Percentiles rank a stretch among this genome's conserved stretches.
Conservation (phyloP, 805 yeast species). For the Ogataea nonfermentans region DNA sequence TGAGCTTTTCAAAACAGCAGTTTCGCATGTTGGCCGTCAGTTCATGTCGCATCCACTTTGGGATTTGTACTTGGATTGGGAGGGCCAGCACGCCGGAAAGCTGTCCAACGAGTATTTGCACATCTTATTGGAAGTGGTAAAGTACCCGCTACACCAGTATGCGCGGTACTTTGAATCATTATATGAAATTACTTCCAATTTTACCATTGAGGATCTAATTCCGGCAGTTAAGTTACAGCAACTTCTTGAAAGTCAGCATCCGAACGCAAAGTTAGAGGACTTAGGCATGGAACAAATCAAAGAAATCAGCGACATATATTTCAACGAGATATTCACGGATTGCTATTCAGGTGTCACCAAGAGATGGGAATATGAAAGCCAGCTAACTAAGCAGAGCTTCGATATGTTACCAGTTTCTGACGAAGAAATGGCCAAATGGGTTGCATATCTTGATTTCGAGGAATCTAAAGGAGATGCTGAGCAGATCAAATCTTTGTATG, state of each 20-base stretch:
- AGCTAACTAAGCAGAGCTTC: slow-evolving; percentile 57
- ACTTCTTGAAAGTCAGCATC: slow-evolving; percentile 23
- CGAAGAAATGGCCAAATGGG: slow-evolving; percentile 56
- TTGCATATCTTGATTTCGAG: slow-evolving; percentile 54
- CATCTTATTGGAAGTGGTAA: slow-evolving; percentile 45
- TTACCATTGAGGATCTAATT: slow-evolving; percentile 34
- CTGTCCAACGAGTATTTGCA: slow-evolving; percentile 38
- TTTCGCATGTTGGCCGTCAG: slow-evolving; percentile 57
- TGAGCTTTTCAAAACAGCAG: slow-evolving; percentile 47
- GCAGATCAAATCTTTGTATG: slow-evolving; percentile 53
- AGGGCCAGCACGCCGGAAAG: slow-evolving; percentile 36
- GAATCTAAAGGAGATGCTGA: slow-evolving; percentile 27
- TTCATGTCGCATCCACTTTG: slow-evolving; percentile 79
- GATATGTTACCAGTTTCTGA: slow-evolving; percentile 44
- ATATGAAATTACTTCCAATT: slow-evolving; percentile 37
- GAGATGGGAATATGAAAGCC: slow-evolving; percentile 73
- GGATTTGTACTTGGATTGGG: slow-evolving; percentile 74
- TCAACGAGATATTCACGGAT: slow-evolving; percentile 40
- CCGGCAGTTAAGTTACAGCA: slow-evolving; percentile 29
- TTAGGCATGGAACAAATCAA: slow-evolving; percentile 20
- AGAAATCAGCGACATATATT: slow-evolving; percentile 41
- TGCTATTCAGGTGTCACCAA: slow-evolving; percentile 54
- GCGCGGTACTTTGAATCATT: slow-evolving; percentile 66
- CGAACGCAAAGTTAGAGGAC: slow-evolving; percentile 8
- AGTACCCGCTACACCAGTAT: slow-evolving; percentile 81